Base-by-base conservation (phyloP, 1,284 basidiomycete genomes). In the Melampsora abietis-canadensis region DNA sequence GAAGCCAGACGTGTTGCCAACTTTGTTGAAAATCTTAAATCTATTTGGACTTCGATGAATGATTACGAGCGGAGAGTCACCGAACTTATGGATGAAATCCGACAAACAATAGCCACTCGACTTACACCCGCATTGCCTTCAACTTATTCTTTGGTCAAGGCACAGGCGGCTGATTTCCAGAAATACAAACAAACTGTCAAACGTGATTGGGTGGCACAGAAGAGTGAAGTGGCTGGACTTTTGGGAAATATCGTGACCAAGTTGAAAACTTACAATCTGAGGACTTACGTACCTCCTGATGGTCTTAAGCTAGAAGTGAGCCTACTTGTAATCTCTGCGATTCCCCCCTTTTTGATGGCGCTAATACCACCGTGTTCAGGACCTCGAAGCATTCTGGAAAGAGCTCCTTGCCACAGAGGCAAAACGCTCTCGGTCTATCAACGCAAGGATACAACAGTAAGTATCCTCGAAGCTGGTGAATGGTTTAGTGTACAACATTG, bases 201-300 rank as follows among this genome's bases (percentile, higher is more conserved):
- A 80, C 87, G 93, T 6, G 84, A 85, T 1, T 95, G 93, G 90
- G 92, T 94, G 5, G 89, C 87, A 2, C 94, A 98, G 82, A 88
- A 90, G 79, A 92, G 93, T 80, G 93, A 95, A 77, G 84, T 97
- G 7, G 88, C 89, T 2, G 92, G 91, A 1, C 85, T 98, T 15
- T 91, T 97, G 78, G 89, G 91, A 4, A 97, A 97, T 80, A 90
- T 98, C 47, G 92, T 94, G 82, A 97, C 93, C 1, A 97, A 98
- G 82, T 84, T 98, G 77, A 88, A 87, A 81, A 98, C 94, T 17
- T 98, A 98, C 83, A 88, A 90, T 14, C 81, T 97, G 77, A 85
- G 88, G 68, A 88, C 90, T 78, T 97, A 94, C 82, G 85, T 89
- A 21, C 92, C 94, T n/a, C 87, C 88, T 4, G 81, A 83, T 10